Percentiles rank a stretch among this genome's conserved stretches.
These are phyloP conservation scores for Salix arbutifolia DNA, from an alignment of 345 rosid species.

Conservation along the genomic window DNA sequence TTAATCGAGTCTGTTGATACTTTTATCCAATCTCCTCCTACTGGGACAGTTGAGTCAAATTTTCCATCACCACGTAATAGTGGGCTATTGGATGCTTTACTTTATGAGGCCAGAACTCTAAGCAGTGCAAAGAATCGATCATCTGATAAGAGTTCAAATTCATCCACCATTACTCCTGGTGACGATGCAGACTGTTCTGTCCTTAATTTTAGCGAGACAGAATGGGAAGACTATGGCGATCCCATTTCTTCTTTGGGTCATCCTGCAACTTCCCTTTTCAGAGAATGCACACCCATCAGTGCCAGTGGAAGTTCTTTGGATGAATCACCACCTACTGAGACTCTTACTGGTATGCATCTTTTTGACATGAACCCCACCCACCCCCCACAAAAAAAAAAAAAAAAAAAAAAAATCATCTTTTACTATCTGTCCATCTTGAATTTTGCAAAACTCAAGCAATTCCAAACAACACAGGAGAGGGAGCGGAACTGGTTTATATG, in stretches of 20 bases:
- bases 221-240: slow-evolving; percentile 57
- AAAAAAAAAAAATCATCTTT: background rate
- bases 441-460: background rate
- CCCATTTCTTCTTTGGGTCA: slow-evolving; percentile 55
- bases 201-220: slow-evolving; percentile 46
- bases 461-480: background rate
- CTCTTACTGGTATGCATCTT: slow-evolving; percentile 42
- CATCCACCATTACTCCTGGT: slow-evolving; percentile 53
- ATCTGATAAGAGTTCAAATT: slow-evolving; percentile 59
- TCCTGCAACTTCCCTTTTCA: slow-evolving; percentile 59
- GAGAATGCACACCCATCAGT: slow-evolving; percentile 48
- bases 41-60: slow-evolving; percentile 43
- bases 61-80: slow-evolving; percentile 67
- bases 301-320: slow-evolving; percentile 60
- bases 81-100: slow-evolving; percentile 89
- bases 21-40: slow-evolving; percentile 78
- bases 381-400: background rate
- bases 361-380: background rate
- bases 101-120: slow-evolving; percentile 68
- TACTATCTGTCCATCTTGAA: background rate
- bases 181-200: slow-evolving; percentile 49
- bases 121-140: slow-evolving; percentile 62
- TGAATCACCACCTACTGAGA: slow-evolving; percentile 41
- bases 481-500: background rate
- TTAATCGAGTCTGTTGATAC: slow-evolving; percentile 67